Evolutionary conservation across 2,329 filamentous ascomycete genomes (phyloP), one percentile per base, ranked within the genome.

Genomic region (Fusarium sp.): DNA sequence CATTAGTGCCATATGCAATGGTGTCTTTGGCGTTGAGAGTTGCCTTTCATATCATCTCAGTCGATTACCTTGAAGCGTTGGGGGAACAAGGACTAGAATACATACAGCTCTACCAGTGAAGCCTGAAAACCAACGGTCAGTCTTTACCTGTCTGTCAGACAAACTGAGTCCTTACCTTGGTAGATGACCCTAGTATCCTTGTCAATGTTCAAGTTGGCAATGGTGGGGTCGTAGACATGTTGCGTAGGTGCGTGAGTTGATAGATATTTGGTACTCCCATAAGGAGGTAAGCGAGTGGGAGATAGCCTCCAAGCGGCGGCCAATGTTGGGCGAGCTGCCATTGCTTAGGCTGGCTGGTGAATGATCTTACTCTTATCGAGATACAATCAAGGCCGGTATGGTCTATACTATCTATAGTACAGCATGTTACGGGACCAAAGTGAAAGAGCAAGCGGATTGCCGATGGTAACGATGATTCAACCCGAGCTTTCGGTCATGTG

Each of bases 91-190:
- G 12, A 28, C 10, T 4, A 9, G 6, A 9, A 48, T 68, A 10
- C 22, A 10, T 70, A 78, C 77, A 12, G 75, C 75, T 63, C 72
- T 73, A 4, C 77, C 76, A 1, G 76, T 78, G 57, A 79, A 76
- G 8, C 77, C 76, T 78, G 22, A 43, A 7, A 47, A 48, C 34
- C 7, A 22, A 26, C 40, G 6, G 29, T 12, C 34, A 26, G 12
- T 11, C 15, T 19, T 24, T 22, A 3, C 4, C 5, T 9, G 13
- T 19, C 2, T 9, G 5, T 19, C 15, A 19, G 22, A 22, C 6
- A 13, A 32, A 10, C 26, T 26, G 13, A n/a, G 7, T 12, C 5
- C 40, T 11, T 45, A 72, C 74, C 76, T 64, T 78, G 75, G 26
- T 73, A 77, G n/a, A 78, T 75, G 3, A 78, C 73, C 13, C 68